Percentiles rank a stretch among this genome's conserved stretches.
phyloP scores from a whole-genome alignment of 73 alveolate genomes.

The Paraurostyla sp. region DNA sequence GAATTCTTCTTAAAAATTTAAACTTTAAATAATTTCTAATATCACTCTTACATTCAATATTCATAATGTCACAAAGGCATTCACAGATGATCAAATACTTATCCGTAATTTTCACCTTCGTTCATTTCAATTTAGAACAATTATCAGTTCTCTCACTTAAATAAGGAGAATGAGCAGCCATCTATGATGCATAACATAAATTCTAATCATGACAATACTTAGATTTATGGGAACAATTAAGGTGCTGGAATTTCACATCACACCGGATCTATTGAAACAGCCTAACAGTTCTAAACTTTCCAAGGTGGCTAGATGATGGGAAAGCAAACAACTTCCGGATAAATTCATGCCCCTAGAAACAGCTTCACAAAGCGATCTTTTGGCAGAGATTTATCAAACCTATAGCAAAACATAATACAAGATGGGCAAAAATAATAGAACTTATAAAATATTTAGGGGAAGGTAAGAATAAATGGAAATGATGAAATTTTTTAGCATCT shows the following conservation, averaged over 20 bases:
- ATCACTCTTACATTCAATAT: background rate
- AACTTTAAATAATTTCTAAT: constrained; percentile 18
- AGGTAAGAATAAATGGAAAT: constrained; percentile 6
- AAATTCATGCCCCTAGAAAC: constrained; percentile 54
- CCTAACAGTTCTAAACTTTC: constrained; percentile 10
- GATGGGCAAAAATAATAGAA: constrained; percentile 17
- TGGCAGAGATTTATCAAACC: constrained; percentile 33
- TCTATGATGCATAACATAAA: constrained; percentile 9
- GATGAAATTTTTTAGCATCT: background rate
- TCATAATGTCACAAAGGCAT: constrained; percentile 44
- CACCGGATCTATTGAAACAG: background rate
- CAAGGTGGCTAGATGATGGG: constrained; percentile 16
- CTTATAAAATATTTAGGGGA: constrained; percentile 19
- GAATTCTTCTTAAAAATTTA: constrained; percentile 63
- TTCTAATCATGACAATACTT: background rate
- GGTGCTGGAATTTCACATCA: background rate
- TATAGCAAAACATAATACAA: background rate
- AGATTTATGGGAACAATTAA: background rate
- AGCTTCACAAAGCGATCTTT: constrained; percentile 44
- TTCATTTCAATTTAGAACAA: background rate
- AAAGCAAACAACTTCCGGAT: background rate
- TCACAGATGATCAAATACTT: constrained; percentile 39
- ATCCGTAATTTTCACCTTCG: background rate
- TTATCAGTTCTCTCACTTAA: background rate
- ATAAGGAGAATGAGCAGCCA: constrained; percentile 56